phyloP scores from a whole-genome alignment of 2,329 filamentous ascomycete genomes.

The Scedosporium aurantiacum region DNA sequence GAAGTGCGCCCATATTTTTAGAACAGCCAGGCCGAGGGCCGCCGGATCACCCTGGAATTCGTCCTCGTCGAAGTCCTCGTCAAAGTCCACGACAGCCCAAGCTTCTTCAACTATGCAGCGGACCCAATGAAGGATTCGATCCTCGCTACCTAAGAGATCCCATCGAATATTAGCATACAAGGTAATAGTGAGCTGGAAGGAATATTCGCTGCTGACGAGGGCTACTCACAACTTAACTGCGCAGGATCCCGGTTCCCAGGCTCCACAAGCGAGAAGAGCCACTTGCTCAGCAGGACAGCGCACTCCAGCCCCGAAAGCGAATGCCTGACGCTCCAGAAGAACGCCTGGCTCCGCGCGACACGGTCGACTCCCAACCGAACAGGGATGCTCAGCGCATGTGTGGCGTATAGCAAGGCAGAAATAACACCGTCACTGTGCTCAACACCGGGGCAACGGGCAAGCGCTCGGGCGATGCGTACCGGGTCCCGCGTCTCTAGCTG shows the following conservation, averaged over 20 bases:
- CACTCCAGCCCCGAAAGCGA: slow-evolving; percentile 43
- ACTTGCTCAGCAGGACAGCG: slow-evolving; percentile 41
- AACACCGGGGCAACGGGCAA: slow-evolving; percentile 26
- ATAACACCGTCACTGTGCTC: slow-evolving; percentile 36
- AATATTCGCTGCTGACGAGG: no score
- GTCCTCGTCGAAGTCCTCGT: slow-evolving; percentile 14
- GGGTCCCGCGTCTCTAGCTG: slow-evolving; percentile 32
- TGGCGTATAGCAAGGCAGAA: slow-evolving; percentile 39
- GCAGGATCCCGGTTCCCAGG: slow-evolving; percentile 7
- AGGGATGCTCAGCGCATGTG: slow-evolving; percentile 43
- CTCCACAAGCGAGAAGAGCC: slow-evolving; percentile 23
- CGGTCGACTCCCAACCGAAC: slow-evolving; percentile 43
- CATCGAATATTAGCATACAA: no score
- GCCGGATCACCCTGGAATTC: slow-evolving; percentile 15
- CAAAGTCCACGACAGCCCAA: slow-evolving; percentile 25
- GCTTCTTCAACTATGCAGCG: slow-evolving; percentile 34
- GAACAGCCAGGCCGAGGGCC: slow-evolving; percentile 24
- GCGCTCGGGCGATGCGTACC: slow-evolving; percentile 24
- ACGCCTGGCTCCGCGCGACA: slow-evolving; percentile 42
- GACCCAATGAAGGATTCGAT: slow-evolving; percentile 34
- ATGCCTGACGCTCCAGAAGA: slow-evolving; percentile 47
- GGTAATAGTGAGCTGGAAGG: no score
- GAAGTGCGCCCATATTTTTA: slow-evolving; percentile 34
- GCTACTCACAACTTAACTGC: slow-evolving; percentile 18
- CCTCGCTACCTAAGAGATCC: slow-evolving; percentile 25